Evolutionary conservation across 2,329 filamentous ascomycete species (phyloP).

Genomic region (Penicillium sp.): DNA sequence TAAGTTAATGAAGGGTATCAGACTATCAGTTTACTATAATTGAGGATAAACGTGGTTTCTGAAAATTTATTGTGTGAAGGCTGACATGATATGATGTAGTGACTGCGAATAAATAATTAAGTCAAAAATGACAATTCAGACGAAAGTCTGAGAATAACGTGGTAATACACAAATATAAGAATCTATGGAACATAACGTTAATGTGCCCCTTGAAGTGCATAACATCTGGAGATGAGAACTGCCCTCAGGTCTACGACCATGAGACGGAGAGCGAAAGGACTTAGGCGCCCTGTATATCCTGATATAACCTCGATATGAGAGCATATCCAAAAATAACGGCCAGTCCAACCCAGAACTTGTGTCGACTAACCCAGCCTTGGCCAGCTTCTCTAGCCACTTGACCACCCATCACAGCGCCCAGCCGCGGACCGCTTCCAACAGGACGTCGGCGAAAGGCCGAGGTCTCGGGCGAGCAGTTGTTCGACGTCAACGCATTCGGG

Average conservation of each 20-base stretch:
- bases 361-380: slow-evolving; percentile 73
- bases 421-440: slow-evolving; percentile 50
- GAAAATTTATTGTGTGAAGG: not conserved
- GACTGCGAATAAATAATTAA: not conserved
- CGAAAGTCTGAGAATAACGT: not conserved
- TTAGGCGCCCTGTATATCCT: slow-evolving; percentile 43
- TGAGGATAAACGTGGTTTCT: not conserved
- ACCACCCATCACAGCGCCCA: slow-evolving; percentile 68
- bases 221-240: not conserved
- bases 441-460: slow-evolving; percentile 63
- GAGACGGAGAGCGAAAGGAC: not conserved
- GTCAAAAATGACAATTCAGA: not conserved
- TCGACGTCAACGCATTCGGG: slow-evolving; percentile 47
- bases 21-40: too few species aligned
- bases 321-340: slow-evolving; percentile 77
- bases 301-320: slow-evolving; percentile 70
- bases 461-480: slow-evolving; percentile 58
- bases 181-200: not conserved
- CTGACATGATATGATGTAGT: not conserved
- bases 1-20: too few species aligned
- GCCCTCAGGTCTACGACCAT: not conserved
- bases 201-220: not conserved
- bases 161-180: slow-evolving; percentile 8
- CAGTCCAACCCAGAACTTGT: slow-evolving; percentile 72
- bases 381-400: slow-evolving; percentile 72